A percentile compares a stretch with the other conserved stretches of the same genome.
Evolutionary conservation across 108 stramenopile species (phyloP).

Genomic region (Fistulifera solaris): DNA sequence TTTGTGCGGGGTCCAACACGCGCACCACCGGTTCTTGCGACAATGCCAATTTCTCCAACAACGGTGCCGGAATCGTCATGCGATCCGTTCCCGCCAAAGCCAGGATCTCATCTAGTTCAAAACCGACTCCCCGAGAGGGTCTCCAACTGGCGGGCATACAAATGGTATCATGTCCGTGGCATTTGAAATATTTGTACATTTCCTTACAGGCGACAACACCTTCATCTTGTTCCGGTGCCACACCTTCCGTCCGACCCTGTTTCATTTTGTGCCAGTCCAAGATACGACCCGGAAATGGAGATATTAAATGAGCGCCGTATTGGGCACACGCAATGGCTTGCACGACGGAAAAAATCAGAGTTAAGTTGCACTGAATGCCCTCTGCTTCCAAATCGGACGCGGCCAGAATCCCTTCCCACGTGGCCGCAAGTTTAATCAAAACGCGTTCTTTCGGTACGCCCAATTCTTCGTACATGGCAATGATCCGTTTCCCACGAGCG

Average conservation of each 20-base stretch:
- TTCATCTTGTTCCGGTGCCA: slow-evolving; percentile 78
- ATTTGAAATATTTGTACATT: slow-evolving; percentile 89
- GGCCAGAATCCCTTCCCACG: slow-evolving; percentile 98
- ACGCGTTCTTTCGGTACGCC: slow-evolving; percentile 77
- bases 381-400: slow-evolving; percentile 85
- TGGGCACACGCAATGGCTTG: slow-evolving; percentile 96
- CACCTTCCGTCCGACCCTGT: slow-evolving; percentile 34
- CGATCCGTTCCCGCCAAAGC: slow-evolving; percentile 78
- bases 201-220: slow-evolving; percentile 79
- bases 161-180: slow-evolving; percentile 77
- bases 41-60: slow-evolving; percentile 44
- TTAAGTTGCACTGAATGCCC: slow-evolving; percentile 94
- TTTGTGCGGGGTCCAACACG: slow-evolving; percentile 22
- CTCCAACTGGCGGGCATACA: slow-evolving; percentile 98
- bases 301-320: slow-evolving; percentile 88
- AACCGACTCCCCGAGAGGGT: slow-evolving; percentile 62
- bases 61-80: slow-evolving; percentile 78
- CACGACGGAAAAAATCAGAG: slow-evolving; percentile 88
- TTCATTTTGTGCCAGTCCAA: slow-evolving; percentile 91
- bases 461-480: slow-evolving; percentile 82
- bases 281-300: slow-evolving; percentile 96
- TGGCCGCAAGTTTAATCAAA: slow-evolving; percentile 96
- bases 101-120: slow-evolving; percentile 71
- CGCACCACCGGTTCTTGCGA: slow-evolving; percentile 23
- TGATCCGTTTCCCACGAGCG: slow-evolving; percentile 78